These are phyloP conservation scores for Colletotrichum sp. DNA, from an alignment of 2,329 filamentous ascomycete genomes.

Conservation along the genomic window DNA sequence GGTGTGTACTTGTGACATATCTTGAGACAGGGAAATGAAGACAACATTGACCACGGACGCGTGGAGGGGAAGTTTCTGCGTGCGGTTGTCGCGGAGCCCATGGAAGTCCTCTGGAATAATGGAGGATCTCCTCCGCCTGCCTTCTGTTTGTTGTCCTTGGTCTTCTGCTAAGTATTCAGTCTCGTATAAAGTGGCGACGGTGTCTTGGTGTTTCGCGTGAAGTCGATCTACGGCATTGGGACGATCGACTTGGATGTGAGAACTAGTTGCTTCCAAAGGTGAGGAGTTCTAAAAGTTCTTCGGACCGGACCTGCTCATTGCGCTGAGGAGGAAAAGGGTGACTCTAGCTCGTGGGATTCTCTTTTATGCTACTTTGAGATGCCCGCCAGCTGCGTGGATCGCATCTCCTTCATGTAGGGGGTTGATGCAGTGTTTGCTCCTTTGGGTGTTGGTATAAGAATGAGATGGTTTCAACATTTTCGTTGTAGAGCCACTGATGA, in stretches of 20 bases:
- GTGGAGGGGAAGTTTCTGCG: too few species aligned
- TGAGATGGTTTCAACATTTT: rapidly evolving
- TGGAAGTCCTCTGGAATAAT: rapidly evolving
- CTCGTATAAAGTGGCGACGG: too few species aligned
- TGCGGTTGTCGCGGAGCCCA: too few species aligned
- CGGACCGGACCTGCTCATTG: neutral
- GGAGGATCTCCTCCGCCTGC: too few species aligned
- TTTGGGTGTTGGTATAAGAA: neutral
- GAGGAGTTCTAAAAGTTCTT: too few species aligned
- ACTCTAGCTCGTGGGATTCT: rapidly evolving
- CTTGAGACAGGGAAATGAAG: too few species aligned
- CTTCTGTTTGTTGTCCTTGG: too few species aligned
- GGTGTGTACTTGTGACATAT: too few species aligned
- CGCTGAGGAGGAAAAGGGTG: neutral
- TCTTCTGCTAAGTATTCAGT: too few species aligned
- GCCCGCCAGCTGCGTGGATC: rapidly evolving
- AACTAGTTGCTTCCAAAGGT: rapidly evolving
- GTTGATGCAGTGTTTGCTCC: too few species aligned
- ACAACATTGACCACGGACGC: too few species aligned
- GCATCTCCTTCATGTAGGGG: too few species aligned
- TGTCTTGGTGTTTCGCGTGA: neutral
- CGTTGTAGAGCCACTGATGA: rapidly evolving
- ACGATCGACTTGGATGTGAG: rapidly evolving
- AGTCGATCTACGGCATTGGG: rapidly evolving
- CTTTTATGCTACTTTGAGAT: neutral